A percentile compares a stretch with the other conserved stretches of the same genome.
These are phyloP conservation scores for Didymella pinodella DNA, from an alignment of 2,329 filamentous ascomycete species.

Conservation along the genomic window DNA sequence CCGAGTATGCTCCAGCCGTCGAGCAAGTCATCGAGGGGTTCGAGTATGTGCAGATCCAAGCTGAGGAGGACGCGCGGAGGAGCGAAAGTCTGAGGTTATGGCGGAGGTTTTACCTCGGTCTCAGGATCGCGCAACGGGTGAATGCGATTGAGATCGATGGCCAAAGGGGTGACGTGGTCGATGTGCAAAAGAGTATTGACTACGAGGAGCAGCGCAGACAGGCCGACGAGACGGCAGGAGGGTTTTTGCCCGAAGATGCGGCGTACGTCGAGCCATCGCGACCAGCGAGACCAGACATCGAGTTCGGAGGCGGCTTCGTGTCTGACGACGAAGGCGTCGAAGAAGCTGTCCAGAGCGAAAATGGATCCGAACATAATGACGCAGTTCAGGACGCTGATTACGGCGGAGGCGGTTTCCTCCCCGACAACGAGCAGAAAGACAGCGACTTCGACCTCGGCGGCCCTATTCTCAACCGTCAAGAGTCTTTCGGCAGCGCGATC, in stretches of 20 bases:
- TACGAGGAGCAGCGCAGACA: conserved; percentile 38
- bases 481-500: conserved; percentile 42
- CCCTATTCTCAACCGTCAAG: conserved; percentile 44
- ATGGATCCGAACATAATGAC: not conserved
- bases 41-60: conserved; percentile 69
- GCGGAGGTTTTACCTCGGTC: conserved; percentile 66
- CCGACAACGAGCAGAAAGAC: conserved; percentile 19
- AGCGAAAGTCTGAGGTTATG: conserved; percentile 63
- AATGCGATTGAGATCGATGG: conserved; percentile 59
- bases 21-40: conserved; percentile 73
- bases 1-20: conserved; percentile 75
- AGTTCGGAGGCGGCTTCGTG: conserved; percentile 33
- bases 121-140: conserved; percentile 77
- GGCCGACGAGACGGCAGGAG: conserved; percentile 47
- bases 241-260: conserved; percentile 59
- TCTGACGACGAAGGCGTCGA: conserved; percentile 18
- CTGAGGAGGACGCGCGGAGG: conserved; percentile 65
- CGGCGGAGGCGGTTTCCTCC: conserved; percentile 18
- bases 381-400: not conserved
- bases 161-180: conserved; percentile 35
- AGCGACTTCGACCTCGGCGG: conserved; percentile 15
- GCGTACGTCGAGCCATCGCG: conserved; percentile 45
- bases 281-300: conserved; percentile 7
- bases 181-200: conserved; percentile 45
- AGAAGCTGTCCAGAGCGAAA: too few species aligned